A percentile compares a stretch with the other conserved stretches of the same genome.
These are phyloP conservation scores for Scedosporium aurantiacum DNA, from an alignment of 2,329 filamentous ascomycete species.

Conservation along the genomic window DNA sequence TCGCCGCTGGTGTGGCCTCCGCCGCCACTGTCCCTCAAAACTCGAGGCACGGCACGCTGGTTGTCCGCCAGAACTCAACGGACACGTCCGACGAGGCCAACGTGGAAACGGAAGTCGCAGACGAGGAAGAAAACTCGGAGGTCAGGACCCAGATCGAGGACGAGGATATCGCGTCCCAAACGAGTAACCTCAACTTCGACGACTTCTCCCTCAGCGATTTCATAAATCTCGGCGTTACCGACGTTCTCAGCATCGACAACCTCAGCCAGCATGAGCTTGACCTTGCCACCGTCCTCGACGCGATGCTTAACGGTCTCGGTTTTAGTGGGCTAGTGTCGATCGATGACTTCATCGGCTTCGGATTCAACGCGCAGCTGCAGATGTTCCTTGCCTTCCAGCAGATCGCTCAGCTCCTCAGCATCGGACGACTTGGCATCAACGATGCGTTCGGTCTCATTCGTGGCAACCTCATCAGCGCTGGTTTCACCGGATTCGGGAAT, in stretches of 20 bases:
- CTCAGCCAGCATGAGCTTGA: constrained; percentile 7
- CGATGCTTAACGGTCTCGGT: constrained; percentile 17
- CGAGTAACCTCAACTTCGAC: constrained; percentile 4
- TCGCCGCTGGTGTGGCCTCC: constrained; percentile 14
- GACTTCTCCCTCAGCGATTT: constrained; percentile 8
- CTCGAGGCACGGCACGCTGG: not conserved
- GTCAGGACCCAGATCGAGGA: constrained; percentile 6
- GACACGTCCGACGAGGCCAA: not conserved
- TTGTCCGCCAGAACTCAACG: constrained; percentile 1
- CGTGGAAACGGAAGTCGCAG: not conserved
- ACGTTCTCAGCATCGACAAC: constrained; percentile 1
- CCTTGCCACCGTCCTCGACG: constrained; percentile 10
- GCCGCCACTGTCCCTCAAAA: constrained; percentile 10
- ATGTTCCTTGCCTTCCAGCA: constrained; percentile 13
- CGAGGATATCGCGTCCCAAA: constrained; percentile 12
- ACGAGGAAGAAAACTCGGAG: constrained; percentile 1
- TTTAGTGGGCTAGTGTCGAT: constrained; percentile 16
- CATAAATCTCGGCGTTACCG: constrained; percentile 8
- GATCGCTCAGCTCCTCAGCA: constrained; percentile 11
- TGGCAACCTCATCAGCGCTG: constrained; percentile 9
- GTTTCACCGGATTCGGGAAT: constrained; percentile 1
- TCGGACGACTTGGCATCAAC: constrained; percentile 8
- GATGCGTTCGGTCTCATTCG: constrained; percentile 2
- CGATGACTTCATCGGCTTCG: constrained; percentile 16
- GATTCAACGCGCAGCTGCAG: constrained; percentile 16